Percentiles rank a stretch among this genome's conserved stretches.
Evolutionary conservation across 495 filamentous ascomycete genomes (phyloP).

Genomic region (Friedmanniomyces endolithicus): DNA sequence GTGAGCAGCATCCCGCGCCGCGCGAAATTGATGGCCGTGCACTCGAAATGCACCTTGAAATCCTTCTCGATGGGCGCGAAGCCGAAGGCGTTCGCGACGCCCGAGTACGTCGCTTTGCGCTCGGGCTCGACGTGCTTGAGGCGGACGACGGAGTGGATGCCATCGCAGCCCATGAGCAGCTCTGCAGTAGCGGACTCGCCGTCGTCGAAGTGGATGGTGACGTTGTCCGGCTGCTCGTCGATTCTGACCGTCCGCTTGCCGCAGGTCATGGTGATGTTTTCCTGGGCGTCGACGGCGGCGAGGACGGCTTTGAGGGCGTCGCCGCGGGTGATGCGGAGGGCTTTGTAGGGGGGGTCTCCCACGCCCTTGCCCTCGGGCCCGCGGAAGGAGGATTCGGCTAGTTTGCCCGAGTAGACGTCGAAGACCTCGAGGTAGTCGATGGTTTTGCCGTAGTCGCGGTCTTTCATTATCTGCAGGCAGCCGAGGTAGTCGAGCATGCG

Average conservation of each 20-base stretch:
- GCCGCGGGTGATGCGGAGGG: conserved; percentile 26
- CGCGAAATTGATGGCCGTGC: conserved; percentile 40
- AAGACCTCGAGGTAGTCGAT: conserved; percentile 33
- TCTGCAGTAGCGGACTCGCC: conserved; percentile 38
- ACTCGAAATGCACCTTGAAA: conserved; percentile 34
- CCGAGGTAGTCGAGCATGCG: conserved; percentile 45
- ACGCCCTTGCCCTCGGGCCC: conserved; percentile 26
- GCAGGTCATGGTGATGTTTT: conserved; percentile 28
- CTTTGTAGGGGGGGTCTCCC: conserved; percentile 24
- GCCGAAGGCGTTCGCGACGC: conserved; percentile 39
- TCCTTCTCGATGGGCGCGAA: conserved; percentile 36
- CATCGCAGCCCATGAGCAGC: conserved; percentile 49
- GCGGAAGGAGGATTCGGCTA: conserved; percentile 24
- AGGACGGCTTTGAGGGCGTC: conserved; percentile 35
- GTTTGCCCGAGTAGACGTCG: conserved; percentile 40
- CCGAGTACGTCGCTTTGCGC: conserved; percentile 41
- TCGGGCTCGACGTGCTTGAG: conserved; percentile 40
- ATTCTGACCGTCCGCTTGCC: conserved; percentile 30
- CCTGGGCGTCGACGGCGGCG: conserved; percentile 23
- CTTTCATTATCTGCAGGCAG: conserved; percentile 34
- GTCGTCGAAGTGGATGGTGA: conserved; percentile 40
- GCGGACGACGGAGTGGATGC: conserved; percentile 48
- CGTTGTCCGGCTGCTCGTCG: conserved; percentile 33
- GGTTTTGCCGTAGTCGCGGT: conserved; percentile 33
- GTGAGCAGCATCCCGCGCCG: conserved; percentile 43